Conservation (phyloP, 2,329 filamentous ascomycete species). For the Penicillium brasilianum region DNA sequence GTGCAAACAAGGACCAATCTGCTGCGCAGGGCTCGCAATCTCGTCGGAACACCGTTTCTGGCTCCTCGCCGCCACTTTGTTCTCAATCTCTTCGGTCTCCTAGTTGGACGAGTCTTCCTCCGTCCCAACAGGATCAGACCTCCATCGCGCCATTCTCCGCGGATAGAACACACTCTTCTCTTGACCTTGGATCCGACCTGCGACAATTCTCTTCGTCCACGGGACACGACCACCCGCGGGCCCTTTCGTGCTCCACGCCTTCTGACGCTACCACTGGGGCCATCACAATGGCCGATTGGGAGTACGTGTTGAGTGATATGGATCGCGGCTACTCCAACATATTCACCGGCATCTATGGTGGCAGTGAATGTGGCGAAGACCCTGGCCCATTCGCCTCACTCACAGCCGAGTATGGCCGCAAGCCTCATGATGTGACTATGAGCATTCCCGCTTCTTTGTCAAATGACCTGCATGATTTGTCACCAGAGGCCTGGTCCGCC, state of each 20-base stretch:
- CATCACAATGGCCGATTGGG: constrained; percentile 75
- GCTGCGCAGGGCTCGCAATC: constrained; percentile 32
- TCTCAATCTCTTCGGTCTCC: constrained; percentile 39
- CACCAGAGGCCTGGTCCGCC: constrained; percentile 46
- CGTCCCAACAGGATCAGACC: constrained; percentile 29
- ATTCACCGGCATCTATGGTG: constrained; percentile 60
- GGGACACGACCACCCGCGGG: constrained; percentile 35
- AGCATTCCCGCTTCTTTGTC: constrained; percentile 25
- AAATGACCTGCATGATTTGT: constrained; percentile 43
- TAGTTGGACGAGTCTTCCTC: constrained; percentile 37
- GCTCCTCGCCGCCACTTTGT: constrained; percentile 33
- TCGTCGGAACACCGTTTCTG: constrained; percentile 41
- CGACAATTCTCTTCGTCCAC: constrained; percentile 58
- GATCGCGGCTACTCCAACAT: constrained; percentile 81
- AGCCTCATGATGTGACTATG: constrained; percentile 29
- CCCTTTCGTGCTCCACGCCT: constrained; percentile 52
- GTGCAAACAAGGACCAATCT: constrained; percentile 26
- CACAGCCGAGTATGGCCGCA: constrained; percentile 38
- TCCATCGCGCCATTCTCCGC: constrained; percentile 21
- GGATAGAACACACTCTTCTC: constrained; percentile 25
- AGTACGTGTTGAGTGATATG: constrained; percentile 77
- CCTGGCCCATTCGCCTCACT: constrained; percentile 43
- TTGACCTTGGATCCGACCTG: constrained; percentile 33
- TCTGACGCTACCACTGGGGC: constrained; percentile 39
- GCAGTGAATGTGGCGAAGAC: constrained; percentile 47